Evolutionary conservation across 257 asterid species (phyloP), one percentile per base, ranked within the genome.

Genomic region (Solanum gandarillasii): DNA sequence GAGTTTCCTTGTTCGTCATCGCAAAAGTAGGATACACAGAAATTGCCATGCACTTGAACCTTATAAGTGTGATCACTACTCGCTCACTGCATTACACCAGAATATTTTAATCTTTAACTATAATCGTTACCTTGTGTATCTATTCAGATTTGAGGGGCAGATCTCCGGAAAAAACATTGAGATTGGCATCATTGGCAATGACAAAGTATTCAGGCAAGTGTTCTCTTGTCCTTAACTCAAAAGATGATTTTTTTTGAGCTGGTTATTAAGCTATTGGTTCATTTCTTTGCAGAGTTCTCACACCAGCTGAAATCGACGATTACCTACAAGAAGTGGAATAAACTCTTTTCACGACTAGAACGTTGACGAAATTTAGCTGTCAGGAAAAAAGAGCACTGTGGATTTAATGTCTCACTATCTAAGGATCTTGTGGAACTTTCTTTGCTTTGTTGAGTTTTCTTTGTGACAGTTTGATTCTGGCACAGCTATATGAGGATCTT

Each of bases 101-200:
- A 13, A 7, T 39, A n/a, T 43, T 27, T 81, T 31, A 1, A 82
- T 10, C 70, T 65, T 48, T 5, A 48, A 82, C 7, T 4, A 48
- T 82, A 27, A 46, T 81, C 29, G 4, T 78, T 20, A 25, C 65
- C 32, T 81, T 48, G n/a, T 29, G 27, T 46, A 29, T 48, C 25
- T 2, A 18, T 78, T 62, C 96, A 97, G 99, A 87, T 97, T 97
- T 89, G 99, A 97, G 91, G 99, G 99, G 58, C 99, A 97, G 88
- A 97, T 97, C 85, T 95, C 99, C 12, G 92, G 98, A 89, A 97
- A 96, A 88, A 97, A 97, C 90, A 97, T 97, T 32, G 99, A 97
- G 94, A 97, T 97, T 87, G 99, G 99, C 27, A 95, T 97, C 70
- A 97, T 97, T 90, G 98, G 99, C 88, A 93, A 83, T 21, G 99